Evolutionary conservation across 1,284 basidiomycete species (phyloP), one percentile per base, ranked within the genome.

Genomic region (Trichosporon sp.): DNA sequence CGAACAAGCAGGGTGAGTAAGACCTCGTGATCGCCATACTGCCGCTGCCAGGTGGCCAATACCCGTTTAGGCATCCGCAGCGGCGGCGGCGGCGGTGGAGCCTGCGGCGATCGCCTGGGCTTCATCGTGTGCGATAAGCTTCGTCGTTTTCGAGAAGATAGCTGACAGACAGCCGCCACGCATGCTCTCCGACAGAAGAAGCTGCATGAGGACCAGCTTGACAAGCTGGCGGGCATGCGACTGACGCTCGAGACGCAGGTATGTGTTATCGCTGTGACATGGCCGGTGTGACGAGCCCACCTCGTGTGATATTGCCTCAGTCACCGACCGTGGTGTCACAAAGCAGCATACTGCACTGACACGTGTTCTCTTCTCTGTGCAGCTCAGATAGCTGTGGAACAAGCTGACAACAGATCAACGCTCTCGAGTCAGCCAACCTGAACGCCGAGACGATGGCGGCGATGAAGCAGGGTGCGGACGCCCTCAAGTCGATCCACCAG

Each of bases 401-500:
- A 6, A 59, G 54, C 70, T 65, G 4, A 68, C 54, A 2, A 4
- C 74, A 87, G 86, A 87, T 99, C 74, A 96, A 97, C 85, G 96
- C 96, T 38, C 90, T 99, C 71, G 97, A 99, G 85, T 94, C 92
- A 21, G 97, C 97, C 66, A 99, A 98, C 86, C 89, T 99, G 85
- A 99, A 99, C 85, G 91, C 94, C 80, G 96, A 98, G 88, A 98
- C 95, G 37, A 96, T 99, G 93, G 87, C 89, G 35, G 96, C 94
- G 35, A 98, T 99, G 94, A 96, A 95, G 90, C 92, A 93, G 85
- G 97, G 94, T 56, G 90, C 95, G 0, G 91, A 92, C 75, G 97
- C 93, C 16, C 88, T 99, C 82, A 92, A 92, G 85, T 88, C 89
- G 65, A 98, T 99, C 71, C 97, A 99, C 80, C 91, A 91, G 69